phyloP scores from a whole-genome alignment of 2,329 filamentous ascomycete genomes.

The Claviceps sp. region DNA sequence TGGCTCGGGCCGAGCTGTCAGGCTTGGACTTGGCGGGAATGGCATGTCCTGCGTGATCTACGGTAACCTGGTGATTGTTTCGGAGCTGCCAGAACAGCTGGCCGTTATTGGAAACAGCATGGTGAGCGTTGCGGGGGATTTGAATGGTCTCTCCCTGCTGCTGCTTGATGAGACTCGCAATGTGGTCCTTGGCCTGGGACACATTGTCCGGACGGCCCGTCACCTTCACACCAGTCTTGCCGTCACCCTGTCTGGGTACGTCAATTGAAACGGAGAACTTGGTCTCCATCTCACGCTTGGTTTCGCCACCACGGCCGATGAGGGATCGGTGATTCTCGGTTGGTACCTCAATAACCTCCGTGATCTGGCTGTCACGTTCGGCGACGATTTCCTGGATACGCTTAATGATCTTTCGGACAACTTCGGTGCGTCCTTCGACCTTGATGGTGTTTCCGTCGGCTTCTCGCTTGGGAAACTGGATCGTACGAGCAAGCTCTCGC shows the following conservation, averaged over 20 bases:
- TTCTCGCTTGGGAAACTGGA: slow-evolving; percentile 88
- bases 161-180: slow-evolving; percentile 64
- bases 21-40: slow-evolving; percentile 63
- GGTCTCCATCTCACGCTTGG: slow-evolving; percentile 70
- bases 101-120: slow-evolving; percentile 74
- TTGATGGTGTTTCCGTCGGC: slow-evolving; percentile 72
- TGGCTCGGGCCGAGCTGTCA: slow-evolving; percentile 38
- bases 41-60: slow-evolving; percentile 77
- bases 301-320: slow-evolving; percentile 84
- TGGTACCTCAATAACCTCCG: slow-evolving; percentile 66
- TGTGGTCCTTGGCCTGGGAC: slow-evolving; percentile 75
- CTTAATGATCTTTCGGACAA: slow-evolving; percentile 80
- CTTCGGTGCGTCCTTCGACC: slow-evolving; percentile 67
- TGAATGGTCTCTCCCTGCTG: slow-evolving; percentile 80
- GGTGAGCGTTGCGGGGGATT: slow-evolving; percentile 71
- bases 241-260: slow-evolving; percentile 78
- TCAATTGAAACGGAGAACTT: slow-evolving; percentile 80
- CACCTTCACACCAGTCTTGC: slow-evolving; percentile 75
- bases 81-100: slow-evolving; percentile 86
- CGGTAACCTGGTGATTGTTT: slow-evolving; percentile 74
- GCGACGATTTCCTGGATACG: slow-evolving; percentile 70
- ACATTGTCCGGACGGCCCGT: slow-evolving; percentile 67
- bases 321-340: slow-evolving; percentile 80
- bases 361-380: slow-evolving; percentile 74
- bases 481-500: slow-evolving; percentile 70